Evolutionary conservation across 306 rosid genomes (phyloP).

Genomic region (Rosa multiflora): DNA sequence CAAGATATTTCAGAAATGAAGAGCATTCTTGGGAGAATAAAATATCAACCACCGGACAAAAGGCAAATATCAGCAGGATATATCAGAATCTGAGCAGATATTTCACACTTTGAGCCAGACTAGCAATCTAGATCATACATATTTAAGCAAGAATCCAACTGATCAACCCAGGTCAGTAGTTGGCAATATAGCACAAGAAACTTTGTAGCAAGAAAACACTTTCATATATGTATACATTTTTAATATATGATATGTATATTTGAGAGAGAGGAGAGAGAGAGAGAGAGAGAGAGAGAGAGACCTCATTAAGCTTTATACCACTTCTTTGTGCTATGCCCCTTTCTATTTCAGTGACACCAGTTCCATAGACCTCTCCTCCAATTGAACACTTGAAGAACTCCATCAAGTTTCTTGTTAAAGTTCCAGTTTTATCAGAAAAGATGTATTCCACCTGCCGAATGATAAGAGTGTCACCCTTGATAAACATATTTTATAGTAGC

Average conservation of each 20-base stretch:
- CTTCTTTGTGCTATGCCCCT: slow-evolving; percentile 74
- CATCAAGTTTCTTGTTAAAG: slow-evolving; percentile 94
- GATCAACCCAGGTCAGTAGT: background rate
- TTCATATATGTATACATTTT: too few species aligned
- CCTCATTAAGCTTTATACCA: slow-evolving; percentile 64
- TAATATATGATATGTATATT: too few species aligned
- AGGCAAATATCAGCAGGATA: background rate
- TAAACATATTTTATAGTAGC: background rate
- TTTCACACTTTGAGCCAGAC: background rate
- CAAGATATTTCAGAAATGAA: background rate
- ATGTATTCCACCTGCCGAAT: slow-evolving; percentile 86
- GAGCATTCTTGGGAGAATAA: background rate
- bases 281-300: slow-evolving; percentile 3
- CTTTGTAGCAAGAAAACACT: background rate
- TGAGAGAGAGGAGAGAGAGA: background rate
- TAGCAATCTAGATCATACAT: too few species aligned
- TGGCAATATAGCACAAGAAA: background rate
- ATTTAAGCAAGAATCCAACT: too few species aligned
- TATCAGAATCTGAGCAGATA: background rate
- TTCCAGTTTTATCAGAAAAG: slow-evolving; percentile 98
- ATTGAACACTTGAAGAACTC: slow-evolving; percentile 99
- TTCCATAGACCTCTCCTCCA: slow-evolving; percentile 91
- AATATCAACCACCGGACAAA: background rate
- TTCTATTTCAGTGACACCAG: slow-evolving; percentile 92
- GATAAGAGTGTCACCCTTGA: slow-evolving; percentile 10